Conservation (phyloP, 257 asterid species). For the Ocimum tenuiflorum region DNA sequence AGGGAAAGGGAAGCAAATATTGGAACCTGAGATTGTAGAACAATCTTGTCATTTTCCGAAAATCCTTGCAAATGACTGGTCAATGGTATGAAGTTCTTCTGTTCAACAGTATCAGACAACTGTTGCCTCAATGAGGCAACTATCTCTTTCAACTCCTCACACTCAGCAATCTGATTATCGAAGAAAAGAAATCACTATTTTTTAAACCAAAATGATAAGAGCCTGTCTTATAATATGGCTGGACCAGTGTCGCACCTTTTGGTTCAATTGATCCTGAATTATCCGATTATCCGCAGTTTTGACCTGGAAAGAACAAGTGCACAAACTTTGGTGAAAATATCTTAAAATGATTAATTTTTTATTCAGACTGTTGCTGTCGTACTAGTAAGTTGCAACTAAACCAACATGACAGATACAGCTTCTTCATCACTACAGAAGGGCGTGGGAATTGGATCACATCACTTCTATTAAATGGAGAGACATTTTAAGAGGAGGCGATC, state of each 20-base stretch:
- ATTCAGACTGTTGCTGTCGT: neutral
- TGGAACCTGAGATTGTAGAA: constrained; percentile 62
- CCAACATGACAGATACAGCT: no score
- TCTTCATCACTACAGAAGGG: no score
- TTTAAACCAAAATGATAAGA: constrained; percentile 13
- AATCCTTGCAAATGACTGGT: constrained; percentile 36
- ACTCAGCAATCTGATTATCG: constrained; percentile 54
- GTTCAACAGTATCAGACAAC: constrained; percentile 47
- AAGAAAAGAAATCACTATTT: neutral
- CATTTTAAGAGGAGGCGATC: neutral
- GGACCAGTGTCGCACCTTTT: constrained; percentile 53
- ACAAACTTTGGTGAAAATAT: neutral
- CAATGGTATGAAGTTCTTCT: constrained; percentile 32
- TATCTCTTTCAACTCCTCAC: constrained; percentile 66
- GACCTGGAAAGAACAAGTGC: constrained; percentile 52
- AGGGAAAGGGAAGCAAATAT: constrained; percentile 13
- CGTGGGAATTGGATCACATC: no score
- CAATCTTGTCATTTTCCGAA: constrained; percentile 33
- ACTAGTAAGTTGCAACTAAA: neutral
- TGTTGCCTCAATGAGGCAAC: constrained; percentile 57
- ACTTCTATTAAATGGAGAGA: neutral
- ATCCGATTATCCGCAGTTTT: constrained; percentile 87
- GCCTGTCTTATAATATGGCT: constrained; percentile 17
- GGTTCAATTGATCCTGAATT: constrained; percentile 87
- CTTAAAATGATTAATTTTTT: neutral